Conservation (phyloP, 2,329 filamentous ascomycete genomes). For the Cladophialophora psammophila region DNA sequence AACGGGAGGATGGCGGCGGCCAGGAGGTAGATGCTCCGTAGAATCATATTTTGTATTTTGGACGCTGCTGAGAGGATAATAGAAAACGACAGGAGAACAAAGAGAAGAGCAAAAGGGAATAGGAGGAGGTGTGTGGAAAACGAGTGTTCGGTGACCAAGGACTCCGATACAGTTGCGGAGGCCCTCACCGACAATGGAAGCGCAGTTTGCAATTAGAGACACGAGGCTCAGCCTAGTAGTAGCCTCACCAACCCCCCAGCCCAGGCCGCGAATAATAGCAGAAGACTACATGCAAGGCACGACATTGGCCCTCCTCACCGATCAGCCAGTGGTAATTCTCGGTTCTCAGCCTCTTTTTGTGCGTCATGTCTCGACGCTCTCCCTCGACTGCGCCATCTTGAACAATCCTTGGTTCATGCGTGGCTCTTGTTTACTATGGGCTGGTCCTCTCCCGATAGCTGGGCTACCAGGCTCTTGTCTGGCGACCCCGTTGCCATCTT, state of each 20-base stretch:
- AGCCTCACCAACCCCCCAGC: neutral
- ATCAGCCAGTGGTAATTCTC: conserved; percentile 10
- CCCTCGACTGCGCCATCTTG: neutral
- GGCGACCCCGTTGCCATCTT: conserved; percentile 60
- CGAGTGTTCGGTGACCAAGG: conserved; percentile 16
- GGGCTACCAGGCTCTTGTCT: conserved; percentile 53
- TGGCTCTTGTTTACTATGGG: conserved; percentile 37
- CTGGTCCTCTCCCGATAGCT: conserved; percentile 49
- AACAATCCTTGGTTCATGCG: conserved; percentile 3
- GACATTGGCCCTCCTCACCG: conserved; percentile 4
- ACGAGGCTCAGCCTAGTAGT: conserved; percentile 1
- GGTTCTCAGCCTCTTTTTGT: conserved; percentile 20
- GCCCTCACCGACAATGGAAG: neutral
- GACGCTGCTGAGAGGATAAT: neutral
- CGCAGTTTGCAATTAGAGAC: conserved; percentile 25
- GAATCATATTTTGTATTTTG: conserved; percentile 33
- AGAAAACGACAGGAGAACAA: conserved; percentile 1
- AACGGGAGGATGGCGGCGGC: conserved; percentile 26
- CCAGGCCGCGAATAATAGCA: conserved; percentile 11
- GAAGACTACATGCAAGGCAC: conserved; percentile 16
- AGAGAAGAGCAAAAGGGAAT: neutral
- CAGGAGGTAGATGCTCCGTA: conserved; percentile 33
- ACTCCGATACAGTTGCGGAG: conserved; percentile 16
- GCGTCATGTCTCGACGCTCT: conserved; percentile 7
- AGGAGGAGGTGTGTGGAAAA: neutral